Percentiles rank a stretch among this genome's conserved stretches.
phyloP scores from a whole-genome alignment of 2,329 filamentous ascomycete species.

The Colletotrichum acutatum region DNA sequence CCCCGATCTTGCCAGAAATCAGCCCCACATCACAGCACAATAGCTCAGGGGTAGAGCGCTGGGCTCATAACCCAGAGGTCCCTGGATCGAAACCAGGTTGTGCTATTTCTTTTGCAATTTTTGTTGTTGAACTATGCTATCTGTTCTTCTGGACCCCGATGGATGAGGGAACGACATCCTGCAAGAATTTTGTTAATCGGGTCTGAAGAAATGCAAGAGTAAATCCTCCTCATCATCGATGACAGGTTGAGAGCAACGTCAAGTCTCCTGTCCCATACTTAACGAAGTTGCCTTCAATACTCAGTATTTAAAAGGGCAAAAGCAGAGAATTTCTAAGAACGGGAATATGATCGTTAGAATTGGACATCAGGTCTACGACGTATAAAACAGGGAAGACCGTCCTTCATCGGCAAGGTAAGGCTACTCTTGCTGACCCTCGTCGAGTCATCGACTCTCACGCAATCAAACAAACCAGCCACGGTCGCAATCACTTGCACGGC shows the following conservation, averaged over 20 bases:
- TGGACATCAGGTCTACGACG: slow-evolving; percentile 28
- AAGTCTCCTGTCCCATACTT: too few relatives aligned
- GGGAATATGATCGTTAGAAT: background rate
- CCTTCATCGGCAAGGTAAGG: slow-evolving; percentile 72
- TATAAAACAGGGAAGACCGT: slow-evolving; percentile 63
- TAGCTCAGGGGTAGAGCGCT: slow-evolving; percentile 37
- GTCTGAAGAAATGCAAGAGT: too few relatives aligned
- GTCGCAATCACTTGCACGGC: slow-evolving; percentile 66
- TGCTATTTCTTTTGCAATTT: background rate
- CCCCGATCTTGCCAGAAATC: accelerated
- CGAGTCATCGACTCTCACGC: slow-evolving; percentile 53
- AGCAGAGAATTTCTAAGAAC: too few relatives aligned
- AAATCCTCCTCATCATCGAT: too few relatives aligned
- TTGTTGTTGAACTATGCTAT: background rate
- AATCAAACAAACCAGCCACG: slow-evolving; percentile 62
- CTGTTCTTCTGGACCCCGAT: background rate
- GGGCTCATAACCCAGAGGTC: slow-evolving; percentile 38
- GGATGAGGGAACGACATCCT: background rate
- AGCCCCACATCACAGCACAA: slow-evolving; percentile 12
- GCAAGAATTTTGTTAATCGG: too few relatives aligned
- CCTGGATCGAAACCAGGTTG: slow-evolving; percentile 33
- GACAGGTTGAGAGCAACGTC: too few relatives aligned
- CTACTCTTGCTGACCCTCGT: slow-evolving; percentile 69
- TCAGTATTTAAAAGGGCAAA: too few relatives aligned
- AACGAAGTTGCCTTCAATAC: too few relatives aligned